Base-by-base conservation (phyloP, 495 filamentous ascomycete species). In the Xylaria longipes region DNA sequence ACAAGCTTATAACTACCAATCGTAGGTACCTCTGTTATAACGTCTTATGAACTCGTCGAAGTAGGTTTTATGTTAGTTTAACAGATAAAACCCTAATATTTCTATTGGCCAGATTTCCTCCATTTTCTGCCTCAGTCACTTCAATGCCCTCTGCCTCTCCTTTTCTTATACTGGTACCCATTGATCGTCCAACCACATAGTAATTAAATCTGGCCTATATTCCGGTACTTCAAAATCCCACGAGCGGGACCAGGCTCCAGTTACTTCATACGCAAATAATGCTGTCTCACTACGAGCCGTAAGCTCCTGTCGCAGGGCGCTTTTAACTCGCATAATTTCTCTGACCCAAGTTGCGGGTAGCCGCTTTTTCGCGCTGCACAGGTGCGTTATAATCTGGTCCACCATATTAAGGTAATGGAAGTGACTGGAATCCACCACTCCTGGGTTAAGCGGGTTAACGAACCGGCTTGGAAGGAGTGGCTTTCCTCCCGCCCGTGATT, bases 161-260 rank as follows among this genome's bases (percentile, higher is more conserved):
- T 39, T 37, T 22, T 9, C 11, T 22, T 22, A 37, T 37, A 37
- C 33, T 9, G 11, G 3, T 5, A 11, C 20, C 57, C 57, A 60
- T 60, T 22, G 0, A 37, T 12, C 33, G 0, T 1, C 20, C 2
- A 1, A 0, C 60, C 60, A 63, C 35, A 31, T 9, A 33, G 14
- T 9, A 14, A 9, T 15, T 9, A 6, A 11, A 20, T 46, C 5
- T n/a, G 62, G 62, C 20, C 2, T 48, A 48, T 46, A 65, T n/a
- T 46, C 41, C 41, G 62, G 62, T 27, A 65, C 41, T 31, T 20
- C 9, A 17, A 67, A 67, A 56, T 54, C n/a, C 65, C 65, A 67
- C 31, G 8, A 25, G 8, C 20, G 22, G 3, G 57, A 9, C 57
- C 57, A 60, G 12, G 31, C 17, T 11, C 11, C 17, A 4, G 0